Evolutionary conservation across 1,284 basidiomycete genomes (phyloP), one percentile per base, ranked within the genome.

Genomic region (Naganishia sp.): DNA sequence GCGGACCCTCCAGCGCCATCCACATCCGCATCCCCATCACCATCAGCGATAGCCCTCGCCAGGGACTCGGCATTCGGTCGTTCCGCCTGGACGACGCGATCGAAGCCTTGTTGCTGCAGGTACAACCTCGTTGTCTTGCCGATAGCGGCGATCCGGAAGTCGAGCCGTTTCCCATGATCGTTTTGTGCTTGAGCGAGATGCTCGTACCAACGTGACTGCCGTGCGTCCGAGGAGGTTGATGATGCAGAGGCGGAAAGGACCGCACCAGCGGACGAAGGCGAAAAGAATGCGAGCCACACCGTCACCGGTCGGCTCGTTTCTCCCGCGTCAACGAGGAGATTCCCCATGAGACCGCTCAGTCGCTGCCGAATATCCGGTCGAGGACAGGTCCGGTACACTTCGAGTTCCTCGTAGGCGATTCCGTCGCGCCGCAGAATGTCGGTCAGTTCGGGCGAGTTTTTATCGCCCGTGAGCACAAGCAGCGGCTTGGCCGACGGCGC

Each of bases 271-370:
- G 74, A 75, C 1, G 72, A 74, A 25, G 78, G 78, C 7, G 76
- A 74, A 71, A 79, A 80, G 70, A 79, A 75, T 2, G 68, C 74
- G 4, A 74, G 65, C 77, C 77, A 77, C 2, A 63, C 46, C 18
- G 43, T 28, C 10, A 46, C 18, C 10, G 43, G 18, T n/a, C 35
- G 42, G 13, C 13, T 13, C 35, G 35, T 39, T 13, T 39, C 4
- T 3, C 21, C 28, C 35, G 10, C 41, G 3, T 11, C 51, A 4
- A 18, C 21, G 6, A 31, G 18, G 45, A 55, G 49, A 13, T 23
- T 42, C 32, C 6, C 23, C 1, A 65, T 21, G 11, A 43, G n/a
- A 17, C 1, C 25, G 11, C 17, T 13, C 4, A 67, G 6, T 0
- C 61, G 47, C 13, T 10, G 25, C 6, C 15, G 6, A 6, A 67